Evolutionary conservation across 2,329 filamentous ascomycete species (phyloP).

Genomic region (Cadophora sp.): DNA sequence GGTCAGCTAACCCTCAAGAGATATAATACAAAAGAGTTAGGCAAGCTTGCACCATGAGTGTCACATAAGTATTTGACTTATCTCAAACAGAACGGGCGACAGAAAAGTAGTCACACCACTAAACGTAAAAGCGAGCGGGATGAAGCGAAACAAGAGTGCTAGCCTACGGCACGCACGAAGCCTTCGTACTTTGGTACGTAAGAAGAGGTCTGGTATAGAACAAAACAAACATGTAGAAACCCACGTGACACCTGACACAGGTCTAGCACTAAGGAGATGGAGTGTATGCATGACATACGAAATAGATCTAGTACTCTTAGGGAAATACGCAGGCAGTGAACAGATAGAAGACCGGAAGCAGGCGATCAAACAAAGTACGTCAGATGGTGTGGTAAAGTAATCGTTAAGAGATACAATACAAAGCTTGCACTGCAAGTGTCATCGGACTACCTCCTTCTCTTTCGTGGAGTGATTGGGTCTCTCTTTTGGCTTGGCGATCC

Average conservation of each 20-base stretch:
- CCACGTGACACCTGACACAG: background rate
- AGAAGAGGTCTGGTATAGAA: background rate
- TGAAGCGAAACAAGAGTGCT: too few relatives aligned
- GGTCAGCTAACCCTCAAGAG: too few relatives aligned
- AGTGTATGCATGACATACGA: background rate
- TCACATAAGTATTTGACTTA: too few relatives aligned
- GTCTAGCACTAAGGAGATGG: background rate
- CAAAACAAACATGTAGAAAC: background rate
- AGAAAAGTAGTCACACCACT: too few relatives aligned
- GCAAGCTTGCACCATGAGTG: too few relatives aligned
- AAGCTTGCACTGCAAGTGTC: constrained; percentile 5
- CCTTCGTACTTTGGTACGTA: too few relatives aligned
- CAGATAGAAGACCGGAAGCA: background rate
- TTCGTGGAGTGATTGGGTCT: constrained; percentile 6
- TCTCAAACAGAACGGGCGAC: too few relatives aligned
- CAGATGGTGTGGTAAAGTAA: background rate
- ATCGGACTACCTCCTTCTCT: background rate
- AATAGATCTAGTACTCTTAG: background rate
- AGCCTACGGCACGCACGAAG: too few relatives aligned
- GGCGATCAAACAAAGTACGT: background rate
- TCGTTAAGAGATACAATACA: background rate
- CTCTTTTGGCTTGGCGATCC: constrained; percentile 7
- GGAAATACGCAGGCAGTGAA: background rate
- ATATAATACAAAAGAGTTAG: too few relatives aligned
- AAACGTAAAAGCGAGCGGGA: too few relatives aligned